phyloP scores from a whole-genome alignment of 108 stramenopile species.

The Nitzschia sp. region DNA sequence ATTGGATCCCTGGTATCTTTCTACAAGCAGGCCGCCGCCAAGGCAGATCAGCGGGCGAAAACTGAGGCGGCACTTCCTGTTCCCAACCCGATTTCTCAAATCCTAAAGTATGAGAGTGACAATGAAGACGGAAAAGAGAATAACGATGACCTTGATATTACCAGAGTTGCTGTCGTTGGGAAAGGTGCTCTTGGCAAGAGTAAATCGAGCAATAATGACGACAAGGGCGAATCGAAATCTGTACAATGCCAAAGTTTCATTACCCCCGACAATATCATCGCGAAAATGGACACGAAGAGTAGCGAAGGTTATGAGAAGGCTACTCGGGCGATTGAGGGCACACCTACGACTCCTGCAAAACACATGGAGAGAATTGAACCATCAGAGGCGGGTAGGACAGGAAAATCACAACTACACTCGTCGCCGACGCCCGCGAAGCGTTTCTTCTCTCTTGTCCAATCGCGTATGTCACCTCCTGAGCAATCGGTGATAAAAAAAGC shows the following conservation, averaged over 20 bases:
- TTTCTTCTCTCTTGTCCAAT: constrained; percentile 25
- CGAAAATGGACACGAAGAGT: constrained; percentile 33
- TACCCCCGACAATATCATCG: constrained; percentile 44
- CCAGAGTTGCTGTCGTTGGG: constrained; percentile 58
- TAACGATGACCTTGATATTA: constrained; percentile 35
- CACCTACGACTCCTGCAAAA: background rate
- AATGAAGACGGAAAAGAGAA: constrained; percentile 30
- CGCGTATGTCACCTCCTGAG: constrained; percentile 37
- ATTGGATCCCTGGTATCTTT: constrained; percentile 58
- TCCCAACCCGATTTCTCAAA: constrained; percentile 27
- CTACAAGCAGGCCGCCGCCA: constrained; percentile 58
- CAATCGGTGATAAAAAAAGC: constrained; percentile 51
- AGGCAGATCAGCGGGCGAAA: constrained; percentile 40
- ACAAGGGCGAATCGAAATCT: background rate
- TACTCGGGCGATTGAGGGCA: constrained; percentile 5
- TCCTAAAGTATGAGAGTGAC: constrained; percentile 42
- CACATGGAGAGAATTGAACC: background rate
- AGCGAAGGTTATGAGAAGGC: constrained; percentile 1
- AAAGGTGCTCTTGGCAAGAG: constrained; percentile 10
- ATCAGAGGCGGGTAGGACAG: background rate
- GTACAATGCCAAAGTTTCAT: constrained; percentile 39
- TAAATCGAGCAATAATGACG: background rate
- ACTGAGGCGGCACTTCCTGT: background rate
- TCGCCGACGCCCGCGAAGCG: constrained; percentile 3
- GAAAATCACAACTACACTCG: background rate